These are phyloP conservation scores for Annona cherimola DNA, from an alignment of 164 flowering plant genomes.

Conservation along the genomic window DNA sequence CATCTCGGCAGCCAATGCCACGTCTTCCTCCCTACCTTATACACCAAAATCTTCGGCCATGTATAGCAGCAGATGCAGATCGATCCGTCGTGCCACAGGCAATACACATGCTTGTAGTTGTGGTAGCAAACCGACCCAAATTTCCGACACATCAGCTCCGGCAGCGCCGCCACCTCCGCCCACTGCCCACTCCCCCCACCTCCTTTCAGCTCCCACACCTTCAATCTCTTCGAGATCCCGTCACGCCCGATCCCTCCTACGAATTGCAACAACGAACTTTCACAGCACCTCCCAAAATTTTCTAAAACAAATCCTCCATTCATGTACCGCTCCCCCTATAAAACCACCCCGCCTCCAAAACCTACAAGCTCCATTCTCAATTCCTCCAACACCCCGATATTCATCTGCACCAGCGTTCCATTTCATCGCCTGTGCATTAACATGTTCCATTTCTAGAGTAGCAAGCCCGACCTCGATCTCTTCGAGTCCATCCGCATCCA, in stretches of 20 bases:
- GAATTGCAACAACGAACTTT: slow-evolving; percentile 27
- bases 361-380: too few relatives aligned
- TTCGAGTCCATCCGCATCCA: too few relatives aligned
- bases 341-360: too few relatives aligned
- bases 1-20: slow-evolving; percentile 86
- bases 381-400: too few relatives aligned
- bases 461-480: too few relatives aligned
- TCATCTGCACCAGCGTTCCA: too few relatives aligned
- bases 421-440: too few relatives aligned
- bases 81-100: slow-evolving; percentile 63
- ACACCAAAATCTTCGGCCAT: slow-evolving; percentile 81
- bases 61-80: slow-evolving; percentile 67
- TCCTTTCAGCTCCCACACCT: slow-evolving; percentile 46
- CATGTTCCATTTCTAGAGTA: too few relatives aligned
- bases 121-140: slow-evolving; percentile 67
- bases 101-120: slow-evolving; percentile 66
- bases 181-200: slow-evolving; percentile 20
- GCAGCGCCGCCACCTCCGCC: slow-evolving; percentile 43
- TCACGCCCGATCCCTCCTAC: slow-evolving; percentile 59
- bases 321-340: too few relatives aligned
- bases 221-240: slow-evolving; percentile 59
- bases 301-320: too few relatives aligned
- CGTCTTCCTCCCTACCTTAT: slow-evolving; percentile 44
- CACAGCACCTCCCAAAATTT: too few relatives aligned
- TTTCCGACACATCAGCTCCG: slow-evolving; percentile 62